These are phyloP conservation scores for Boletus rubroflammeus DNA, from an alignment of 768 basidiomycete species.

Conservation along the genomic window DNA sequence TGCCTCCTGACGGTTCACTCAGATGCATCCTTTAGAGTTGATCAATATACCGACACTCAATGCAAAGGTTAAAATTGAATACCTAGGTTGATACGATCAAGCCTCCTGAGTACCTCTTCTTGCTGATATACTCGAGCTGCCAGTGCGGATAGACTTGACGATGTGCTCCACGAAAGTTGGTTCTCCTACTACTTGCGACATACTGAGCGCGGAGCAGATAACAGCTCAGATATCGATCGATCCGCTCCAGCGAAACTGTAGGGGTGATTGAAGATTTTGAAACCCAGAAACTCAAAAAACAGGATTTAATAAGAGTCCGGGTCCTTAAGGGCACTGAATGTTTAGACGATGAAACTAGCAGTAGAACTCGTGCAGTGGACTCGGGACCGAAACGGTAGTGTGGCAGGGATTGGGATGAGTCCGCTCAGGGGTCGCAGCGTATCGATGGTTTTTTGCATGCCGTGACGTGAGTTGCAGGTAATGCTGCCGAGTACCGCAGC, in stretches of 20 bases:
- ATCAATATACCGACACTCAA: background rate
- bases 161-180: background rate
- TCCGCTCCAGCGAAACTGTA: conserved; percentile 12
- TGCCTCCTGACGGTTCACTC: background rate
- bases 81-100: background rate
- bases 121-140: background rate
- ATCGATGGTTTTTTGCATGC: background rate
- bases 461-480: background rate
- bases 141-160: too few relatives aligned
- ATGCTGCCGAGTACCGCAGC: background rate
- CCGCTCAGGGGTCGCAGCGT: background rate
- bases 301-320: too few relatives aligned
- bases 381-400: conserved; percentile 8
- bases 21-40: background rate
- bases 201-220: background rate
- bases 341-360: too few relatives aligned
- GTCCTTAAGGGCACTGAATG: too few relatives aligned
- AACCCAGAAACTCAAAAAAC: too few relatives aligned
- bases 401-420: background rate
- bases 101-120: background rate
- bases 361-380: background rate
- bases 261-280: too few relatives aligned
- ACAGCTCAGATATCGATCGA: conserved; percentile 8
- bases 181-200: background rate
- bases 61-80: background rate